Base-by-base conservation (phyloP, 345 rosid species). In the Pugionium cornutum region DNA sequence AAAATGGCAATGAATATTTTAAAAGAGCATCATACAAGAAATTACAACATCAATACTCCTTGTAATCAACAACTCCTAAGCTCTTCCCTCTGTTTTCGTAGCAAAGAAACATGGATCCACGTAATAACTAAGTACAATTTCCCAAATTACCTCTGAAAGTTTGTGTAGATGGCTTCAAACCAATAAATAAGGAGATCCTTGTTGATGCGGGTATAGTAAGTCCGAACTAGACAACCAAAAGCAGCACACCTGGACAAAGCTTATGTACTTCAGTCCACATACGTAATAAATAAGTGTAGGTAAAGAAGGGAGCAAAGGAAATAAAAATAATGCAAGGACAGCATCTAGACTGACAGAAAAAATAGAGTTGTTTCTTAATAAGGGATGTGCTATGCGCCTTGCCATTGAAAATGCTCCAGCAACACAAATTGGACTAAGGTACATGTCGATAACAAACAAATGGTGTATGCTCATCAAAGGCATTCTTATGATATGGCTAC, bases 121-220 rank as follows among this genome's bases (percentile, higher is more conserved):
- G 33, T 36, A 11, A 59, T 60, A 62, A 51, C 62, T 35, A 68
- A 59, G 56, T 44, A 36, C 6, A 49, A 48, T 9, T 47, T 64
- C 51, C 58, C 52, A 53, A 60, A 44, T 59, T 83, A 92, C 98
- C 98, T 89, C 74, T 86, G 87, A 78, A 92, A 81, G 76, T 74
- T 84, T 68, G 85, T 41, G 58, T 77, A 83, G 76, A 92, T 84
- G 66, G 91, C 91, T 62, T 84, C 94, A 78, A 92, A 88, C 91
- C 97, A 92, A 77, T 78, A 79, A 29, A 66, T 43, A 64, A 86
- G 75, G 69, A 87, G 84, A 65, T 83, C 94, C 73, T 70, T 73
- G 18, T 79, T 79, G 68, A 92, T 77, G 74, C 84, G 83, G 76
- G 69, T 70, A 62, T 70, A 61, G 70, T 87, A 84, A 50, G 77